These are phyloP conservation scores for Coprinopsis cinerea DNA, from an alignment of 768 basidiomycete species.

Conservation along the genomic window DNA sequence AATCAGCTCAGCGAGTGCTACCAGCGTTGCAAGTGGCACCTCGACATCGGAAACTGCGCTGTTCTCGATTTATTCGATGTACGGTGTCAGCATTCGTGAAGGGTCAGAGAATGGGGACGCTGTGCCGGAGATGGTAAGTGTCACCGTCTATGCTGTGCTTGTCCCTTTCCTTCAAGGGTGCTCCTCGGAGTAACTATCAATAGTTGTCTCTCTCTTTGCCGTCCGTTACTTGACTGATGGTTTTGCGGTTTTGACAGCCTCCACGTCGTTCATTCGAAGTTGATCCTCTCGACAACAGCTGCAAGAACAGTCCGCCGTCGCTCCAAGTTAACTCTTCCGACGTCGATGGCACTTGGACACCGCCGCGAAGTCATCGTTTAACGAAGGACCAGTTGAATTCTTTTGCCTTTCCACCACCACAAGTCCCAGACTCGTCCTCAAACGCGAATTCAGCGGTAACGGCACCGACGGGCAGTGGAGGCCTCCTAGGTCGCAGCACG, in stretches of 20 bases:
- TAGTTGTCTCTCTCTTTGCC: not conserved
- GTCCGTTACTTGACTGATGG: not conserved
- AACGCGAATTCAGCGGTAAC: not conserved
- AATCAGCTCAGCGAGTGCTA: not conserved
- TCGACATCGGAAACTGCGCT: constrained; percentile 6
- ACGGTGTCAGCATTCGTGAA: constrained; percentile 2
- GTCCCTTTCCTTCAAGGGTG: not conserved
- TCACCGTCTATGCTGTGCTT: not conserved
- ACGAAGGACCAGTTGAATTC: not conserved
- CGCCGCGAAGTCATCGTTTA: not conserved
- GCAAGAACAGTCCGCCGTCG: not conserved
- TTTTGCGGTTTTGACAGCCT: not conserved
- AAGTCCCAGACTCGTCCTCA: not conserved
- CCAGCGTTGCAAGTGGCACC: no score
- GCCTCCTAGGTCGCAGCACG: no score
- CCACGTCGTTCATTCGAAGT: not conserved
- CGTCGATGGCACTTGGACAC: no score
- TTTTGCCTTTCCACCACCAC: not conserved
- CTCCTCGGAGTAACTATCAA: no score
- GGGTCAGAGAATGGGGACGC: not conserved
- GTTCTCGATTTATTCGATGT: constrained; percentile 11
- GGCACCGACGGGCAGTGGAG: not conserved
- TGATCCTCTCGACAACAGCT: not conserved
- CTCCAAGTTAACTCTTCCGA: not conserved
- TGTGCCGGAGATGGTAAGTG: not conserved